phyloP scores from a whole-genome alignment of 177 flowering plant genomes.

The Telopea speciosissima region DNA sequence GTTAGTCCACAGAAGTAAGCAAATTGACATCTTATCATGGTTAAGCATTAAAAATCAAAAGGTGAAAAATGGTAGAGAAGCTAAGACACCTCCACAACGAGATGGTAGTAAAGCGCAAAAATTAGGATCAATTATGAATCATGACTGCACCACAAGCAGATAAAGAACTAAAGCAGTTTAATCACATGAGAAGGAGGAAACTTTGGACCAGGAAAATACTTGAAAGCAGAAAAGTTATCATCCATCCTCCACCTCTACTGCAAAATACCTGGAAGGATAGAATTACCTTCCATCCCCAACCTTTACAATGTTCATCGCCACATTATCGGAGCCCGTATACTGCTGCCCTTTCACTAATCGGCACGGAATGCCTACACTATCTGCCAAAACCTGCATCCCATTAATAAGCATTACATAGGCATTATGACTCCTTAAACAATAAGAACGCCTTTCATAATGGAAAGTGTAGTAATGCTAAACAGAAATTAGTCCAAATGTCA shows the following conservation, averaged over 20 bases:
- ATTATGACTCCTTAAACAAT: neutral
- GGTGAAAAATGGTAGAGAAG: too few relatives aligned
- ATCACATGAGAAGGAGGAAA: neutral
- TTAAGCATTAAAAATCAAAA: neutral
- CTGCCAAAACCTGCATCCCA: conserved; percentile 73
- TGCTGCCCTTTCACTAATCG: conserved; percentile 81
- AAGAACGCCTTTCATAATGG: neutral
- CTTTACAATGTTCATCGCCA: conserved; percentile 78
- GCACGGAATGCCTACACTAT: conserved; percentile 72
- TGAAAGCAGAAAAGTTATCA: conserved; percentile 39
- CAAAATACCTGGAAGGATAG: neutral
- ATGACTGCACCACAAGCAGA: neutral
- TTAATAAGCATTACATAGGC: neutral
- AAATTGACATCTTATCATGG: too few relatives aligned
- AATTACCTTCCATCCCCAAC: conserved; percentile 76
- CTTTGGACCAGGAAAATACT: neutral
- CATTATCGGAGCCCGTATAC: conserved; percentile 79
- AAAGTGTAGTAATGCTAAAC: neutral
- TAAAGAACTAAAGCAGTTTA: neutral
- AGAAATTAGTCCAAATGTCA: neutral
- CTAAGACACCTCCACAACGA: neutral
- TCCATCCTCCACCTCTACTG: conserved; percentile 64
- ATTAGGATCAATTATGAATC: neutral
- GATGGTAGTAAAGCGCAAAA: neutral
- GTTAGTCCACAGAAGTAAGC: neutral